These are phyloP conservation scores for Ramularia endophylla DNA, from an alignment of 2,329 filamentous ascomycete species.

Conservation along the genomic window DNA sequence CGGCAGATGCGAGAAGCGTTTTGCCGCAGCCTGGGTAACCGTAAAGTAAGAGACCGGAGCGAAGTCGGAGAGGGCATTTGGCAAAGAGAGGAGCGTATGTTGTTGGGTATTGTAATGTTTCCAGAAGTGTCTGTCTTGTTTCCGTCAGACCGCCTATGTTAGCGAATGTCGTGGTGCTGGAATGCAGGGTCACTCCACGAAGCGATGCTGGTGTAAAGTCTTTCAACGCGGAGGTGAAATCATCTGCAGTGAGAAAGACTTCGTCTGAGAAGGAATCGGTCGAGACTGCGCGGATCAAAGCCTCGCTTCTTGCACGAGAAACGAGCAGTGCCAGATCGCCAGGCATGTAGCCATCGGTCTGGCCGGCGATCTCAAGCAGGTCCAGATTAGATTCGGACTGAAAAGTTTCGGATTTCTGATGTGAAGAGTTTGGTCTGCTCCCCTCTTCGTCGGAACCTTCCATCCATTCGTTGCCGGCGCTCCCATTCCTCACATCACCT, in stretches of 20 bases:
- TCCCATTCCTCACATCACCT: slow-evolving; percentile 11
- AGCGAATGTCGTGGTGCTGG: slow-evolving; percentile 85
- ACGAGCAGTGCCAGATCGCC: slow-evolving; percentile 84
- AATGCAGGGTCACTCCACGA: slow-evolving; percentile 88
- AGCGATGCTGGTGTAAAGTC: slow-evolving; percentile 94
- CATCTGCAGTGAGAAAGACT: slow-evolving; percentile 62
- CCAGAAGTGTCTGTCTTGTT: slow-evolving; percentile 84
- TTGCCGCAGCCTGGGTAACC: slow-evolving; percentile 96
- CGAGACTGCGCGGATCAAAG: slow-evolving; percentile 74
- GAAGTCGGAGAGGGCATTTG: slow-evolving; percentile 87
- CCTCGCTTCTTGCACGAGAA: slow-evolving; percentile 82
- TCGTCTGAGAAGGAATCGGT: slow-evolving; percentile 37
- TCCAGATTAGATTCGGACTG: slow-evolving; percentile 71
- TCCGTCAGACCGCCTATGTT: slow-evolving; percentile 83
- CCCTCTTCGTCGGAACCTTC: slow-evolving; percentile 56
- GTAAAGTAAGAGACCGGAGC: slow-evolving; percentile 87
- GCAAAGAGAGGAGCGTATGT: slow-evolving; percentile 98
- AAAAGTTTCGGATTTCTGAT: slow-evolving; percentile 52
- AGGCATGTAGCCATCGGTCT: slow-evolving; percentile 97
- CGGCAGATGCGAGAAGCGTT: slow-evolving; percentile 87
- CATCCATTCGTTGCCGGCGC: slow-evolving; percentile 54
- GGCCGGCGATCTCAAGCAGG: slow-evolving; percentile 84
- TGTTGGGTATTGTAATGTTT: slow-evolving; percentile 94
- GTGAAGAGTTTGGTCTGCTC: slow-evolving; percentile 36
- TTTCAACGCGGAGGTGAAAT: slow-evolving; percentile 79